These are phyloP conservation scores for Penicillium decumbens DNA, from an alignment of 2,329 filamentous ascomycete genomes.

Conservation along the genomic window DNA sequence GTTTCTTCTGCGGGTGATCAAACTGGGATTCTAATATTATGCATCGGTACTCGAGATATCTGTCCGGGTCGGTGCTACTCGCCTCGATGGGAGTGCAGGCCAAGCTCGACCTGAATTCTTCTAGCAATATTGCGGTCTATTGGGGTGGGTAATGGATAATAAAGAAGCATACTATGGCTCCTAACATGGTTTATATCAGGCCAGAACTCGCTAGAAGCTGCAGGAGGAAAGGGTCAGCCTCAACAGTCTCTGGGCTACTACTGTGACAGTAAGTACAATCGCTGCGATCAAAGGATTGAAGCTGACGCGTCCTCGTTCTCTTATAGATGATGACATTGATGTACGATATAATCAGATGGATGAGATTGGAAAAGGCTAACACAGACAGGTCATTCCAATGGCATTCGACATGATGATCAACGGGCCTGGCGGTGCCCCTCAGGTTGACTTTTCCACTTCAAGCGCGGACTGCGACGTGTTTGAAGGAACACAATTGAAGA, in stretches of 20 bases:
- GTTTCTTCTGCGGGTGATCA: background rate
- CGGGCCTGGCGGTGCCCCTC: conserved; percentile 46
- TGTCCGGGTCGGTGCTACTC: conserved; percentile 28
- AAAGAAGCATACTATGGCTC: background rate
- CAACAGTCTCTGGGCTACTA: conserved; percentile 57
- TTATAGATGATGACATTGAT: conserved; percentile 23
- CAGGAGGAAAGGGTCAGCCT: conserved; percentile 37
- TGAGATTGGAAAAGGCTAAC: conserved; percentile 4
- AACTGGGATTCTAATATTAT: conserved; percentile 17
- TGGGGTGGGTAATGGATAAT: conserved; percentile 47
- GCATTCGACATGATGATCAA: conserved; percentile 59
- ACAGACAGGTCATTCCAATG: conserved; percentile 55
- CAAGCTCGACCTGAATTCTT: conserved; percentile 43
- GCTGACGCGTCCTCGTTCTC: conserved; percentile 11
- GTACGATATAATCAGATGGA: conserved; percentile 2
- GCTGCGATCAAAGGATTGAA: background rate
- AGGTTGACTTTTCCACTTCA: conserved; percentile 62
- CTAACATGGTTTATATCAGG: conserved; percentile 26
- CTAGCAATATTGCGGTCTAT: conserved; percentile 59
- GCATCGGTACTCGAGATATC: conserved; percentile 22
- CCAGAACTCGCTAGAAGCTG: conserved; percentile 57
- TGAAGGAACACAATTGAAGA: conserved; percentile 53
- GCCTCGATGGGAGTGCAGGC: conserved; percentile 35
- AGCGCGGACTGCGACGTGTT: conserved; percentile 60
- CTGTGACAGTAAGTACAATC: conserved; percentile 50